phyloP scores from a whole-genome alignment of 345 rosid species.

The Sisymbrium altissimum region DNA sequence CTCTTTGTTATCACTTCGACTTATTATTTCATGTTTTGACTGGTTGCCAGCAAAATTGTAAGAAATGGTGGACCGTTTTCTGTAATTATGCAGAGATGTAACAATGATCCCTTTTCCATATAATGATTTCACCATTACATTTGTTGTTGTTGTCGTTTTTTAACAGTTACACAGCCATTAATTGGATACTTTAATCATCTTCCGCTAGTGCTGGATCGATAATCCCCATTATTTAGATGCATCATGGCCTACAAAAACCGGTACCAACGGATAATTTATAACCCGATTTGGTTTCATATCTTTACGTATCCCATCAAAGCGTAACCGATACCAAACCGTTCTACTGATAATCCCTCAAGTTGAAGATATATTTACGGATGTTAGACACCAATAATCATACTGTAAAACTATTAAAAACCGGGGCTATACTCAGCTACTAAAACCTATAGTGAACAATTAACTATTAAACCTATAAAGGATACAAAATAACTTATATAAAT shows the following conservation, averaged over 20 bases:
- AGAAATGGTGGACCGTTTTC: no score
- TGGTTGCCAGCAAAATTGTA: no score
- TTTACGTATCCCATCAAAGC: background rate
- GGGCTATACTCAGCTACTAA: background rate
- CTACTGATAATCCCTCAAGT: background rate
- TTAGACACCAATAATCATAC: background rate
- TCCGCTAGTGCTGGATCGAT: no score
- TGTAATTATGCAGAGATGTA: background rate
- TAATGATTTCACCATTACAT: background rate
- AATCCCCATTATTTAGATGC: no score
- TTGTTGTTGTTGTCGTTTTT: background rate
- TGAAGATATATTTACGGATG: background rate
- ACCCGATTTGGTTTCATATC: background rate
- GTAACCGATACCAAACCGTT: background rate
- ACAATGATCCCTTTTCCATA: background rate
- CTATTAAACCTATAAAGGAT: background rate
- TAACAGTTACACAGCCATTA: background rate
- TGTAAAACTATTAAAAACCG: conserved; percentile 1
- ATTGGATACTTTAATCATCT: background rate
- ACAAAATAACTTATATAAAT: background rate
- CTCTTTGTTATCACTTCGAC: no score
- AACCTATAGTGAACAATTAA: background rate
- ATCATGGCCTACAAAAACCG: no score
- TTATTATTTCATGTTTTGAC: no score
- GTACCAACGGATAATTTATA: no score